Evolutionary conservation across 139 green algal species (phyloP), one percentile per base, ranked within the genome.

Genomic region (Chlorella sp.): DNA sequence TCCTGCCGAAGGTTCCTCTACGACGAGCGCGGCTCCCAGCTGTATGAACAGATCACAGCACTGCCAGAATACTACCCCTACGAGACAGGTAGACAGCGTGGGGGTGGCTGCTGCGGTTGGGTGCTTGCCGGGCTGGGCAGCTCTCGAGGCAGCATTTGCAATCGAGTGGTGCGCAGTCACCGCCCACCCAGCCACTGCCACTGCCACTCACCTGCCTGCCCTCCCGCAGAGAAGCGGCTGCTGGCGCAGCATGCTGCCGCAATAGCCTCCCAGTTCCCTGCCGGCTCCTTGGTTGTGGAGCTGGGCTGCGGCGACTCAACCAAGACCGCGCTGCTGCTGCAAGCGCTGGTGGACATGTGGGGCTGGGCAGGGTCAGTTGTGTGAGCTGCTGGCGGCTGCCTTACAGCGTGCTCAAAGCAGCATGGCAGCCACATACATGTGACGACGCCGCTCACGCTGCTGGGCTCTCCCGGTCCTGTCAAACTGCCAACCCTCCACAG

Each of bases 271-370:
- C 76, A 83, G 36, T 76, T 94, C 20, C 44, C 87, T 14, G 14
- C 48, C 24, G 86, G 86, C 9, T 67, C 76, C 3, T 73, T 94
- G 22, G 43, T 94, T 13, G 83, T 93, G 11, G 92, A 94, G 82
- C 85, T 94, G 28, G 92, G 92, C 40, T 91, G 87, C 41, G 92
- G 92, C 11, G 90, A 84, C 36, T 84, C 73, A 8, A 72, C 62
- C 65, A 94, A 94, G 69, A 94, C 92, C 19, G 77, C 62, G 30
- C 17, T 86, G 8, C 70, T 94, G n/a, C 80, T 94, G 51, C 36
- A 84, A 2, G 86, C 85, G 30, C 43, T 94, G 56, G 32, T 89
- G 26, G 30, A 34, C 43, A 60, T 11, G 51, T 60, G 51, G 51
- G 51, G 11, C 51, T 60, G 13, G 51, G 9, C 51, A 60, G 9